Percentiles rank a stretch among this genome's conserved stretches.
These are phyloP conservation scores for Morella rubra DNA, from an alignment of 306 rosid genomes.

Conservation along the genomic window DNA sequence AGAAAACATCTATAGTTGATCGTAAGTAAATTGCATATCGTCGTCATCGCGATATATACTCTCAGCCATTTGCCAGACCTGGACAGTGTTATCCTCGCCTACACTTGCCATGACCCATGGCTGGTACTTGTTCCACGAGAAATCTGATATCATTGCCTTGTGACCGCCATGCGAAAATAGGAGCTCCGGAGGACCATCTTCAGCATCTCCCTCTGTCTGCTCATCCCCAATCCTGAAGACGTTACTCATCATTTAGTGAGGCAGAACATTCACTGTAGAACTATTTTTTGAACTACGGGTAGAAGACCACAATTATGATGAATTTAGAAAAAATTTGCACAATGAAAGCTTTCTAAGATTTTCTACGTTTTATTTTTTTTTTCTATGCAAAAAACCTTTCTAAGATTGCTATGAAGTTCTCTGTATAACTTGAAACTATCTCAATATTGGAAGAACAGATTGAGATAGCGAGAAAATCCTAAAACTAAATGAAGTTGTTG, in stretches of 20 bases:
- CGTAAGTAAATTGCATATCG: slow-evolving; percentile 24
- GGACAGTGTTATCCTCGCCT: slow-evolving; percentile 84
- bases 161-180: slow-evolving; percentile 89
- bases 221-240: slow-evolving; percentile 76
- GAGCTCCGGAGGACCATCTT: slow-evolving; percentile 90
- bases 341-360: too few species aligned
- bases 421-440: background rate
- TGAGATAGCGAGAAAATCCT: background rate
- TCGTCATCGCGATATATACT: slow-evolving; percentile 56
- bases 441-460: background rate
- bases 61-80: slow-evolving; percentile 88
- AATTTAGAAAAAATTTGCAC: too few species aligned
- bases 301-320: too few species aligned
- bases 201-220: slow-evolving; percentile 79
- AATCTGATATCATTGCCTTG: slow-evolving; percentile 87
- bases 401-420: background rate
- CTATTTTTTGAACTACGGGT: too few species aligned
- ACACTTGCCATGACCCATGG: slow-evolving; percentile 92
- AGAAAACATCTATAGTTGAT: background rate
- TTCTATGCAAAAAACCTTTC: background rate
- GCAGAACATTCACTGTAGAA: background rate
- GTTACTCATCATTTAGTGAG: background rate
- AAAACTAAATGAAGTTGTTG: background rate
- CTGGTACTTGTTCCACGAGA: slow-evolving; percentile 76
- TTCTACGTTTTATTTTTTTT: too few species aligned